These are phyloP conservation scores for Psilocybe cubensis DNA, from an alignment of 768 basidiomycete genomes.

Conservation along the genomic window DNA sequence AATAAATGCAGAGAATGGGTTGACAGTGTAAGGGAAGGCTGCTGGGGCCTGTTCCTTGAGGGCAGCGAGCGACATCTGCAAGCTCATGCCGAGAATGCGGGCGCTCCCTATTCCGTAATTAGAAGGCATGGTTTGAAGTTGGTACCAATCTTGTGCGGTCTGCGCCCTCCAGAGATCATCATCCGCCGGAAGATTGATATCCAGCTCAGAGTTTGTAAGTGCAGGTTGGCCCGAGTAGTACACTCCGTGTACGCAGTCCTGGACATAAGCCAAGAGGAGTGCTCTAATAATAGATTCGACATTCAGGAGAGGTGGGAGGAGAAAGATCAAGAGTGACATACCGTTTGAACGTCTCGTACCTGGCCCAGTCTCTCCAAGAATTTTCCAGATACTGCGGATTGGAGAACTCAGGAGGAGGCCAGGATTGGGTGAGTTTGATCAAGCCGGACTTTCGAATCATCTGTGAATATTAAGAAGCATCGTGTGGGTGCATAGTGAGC, in stretches of 20 bases:
- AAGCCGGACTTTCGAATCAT: slow-evolving; percentile 52
- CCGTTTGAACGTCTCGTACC: slow-evolving; percentile 62
- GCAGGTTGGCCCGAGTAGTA: slow-evolving; percentile 54
- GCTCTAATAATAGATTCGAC: slow-evolving; percentile 33
- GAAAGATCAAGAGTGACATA: slow-evolving; percentile 21
- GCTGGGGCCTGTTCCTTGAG: slow-evolving; percentile 36
- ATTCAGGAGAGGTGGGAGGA: slow-evolving; percentile 6
- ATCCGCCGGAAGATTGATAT: slow-evolving; percentile 58
- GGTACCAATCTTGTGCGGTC: slow-evolving; percentile 52
- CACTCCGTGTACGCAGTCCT: slow-evolving; percentile 60
- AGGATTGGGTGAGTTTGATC: slow-evolving; percentile 45
- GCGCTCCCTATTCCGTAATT: slow-evolving; percentile 39
- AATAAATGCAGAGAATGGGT: slow-evolving; percentile 48
- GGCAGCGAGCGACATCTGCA: slow-evolving; percentile 38
- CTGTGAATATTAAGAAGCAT: slow-evolving; percentile 27
- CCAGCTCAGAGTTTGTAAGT: slow-evolving; percentile 50
- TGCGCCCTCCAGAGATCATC: slow-evolving; percentile 56
- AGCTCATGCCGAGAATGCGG: slow-evolving; percentile 40
- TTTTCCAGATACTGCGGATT: slow-evolving; percentile 39
- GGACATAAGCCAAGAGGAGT: slow-evolving; percentile 53
- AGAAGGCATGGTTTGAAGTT: slow-evolving; percentile 41
- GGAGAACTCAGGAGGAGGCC: slow-evolving; percentile 44
- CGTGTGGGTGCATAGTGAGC: slow-evolving; percentile 22
- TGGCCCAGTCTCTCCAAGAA: slow-evolving; percentile 60
- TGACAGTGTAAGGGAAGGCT: slow-evolving; percentile 32